Evolutionary conservation across 768 basidiomycete species (phyloP).

Genomic region (Astraeus odoratus): DNA sequence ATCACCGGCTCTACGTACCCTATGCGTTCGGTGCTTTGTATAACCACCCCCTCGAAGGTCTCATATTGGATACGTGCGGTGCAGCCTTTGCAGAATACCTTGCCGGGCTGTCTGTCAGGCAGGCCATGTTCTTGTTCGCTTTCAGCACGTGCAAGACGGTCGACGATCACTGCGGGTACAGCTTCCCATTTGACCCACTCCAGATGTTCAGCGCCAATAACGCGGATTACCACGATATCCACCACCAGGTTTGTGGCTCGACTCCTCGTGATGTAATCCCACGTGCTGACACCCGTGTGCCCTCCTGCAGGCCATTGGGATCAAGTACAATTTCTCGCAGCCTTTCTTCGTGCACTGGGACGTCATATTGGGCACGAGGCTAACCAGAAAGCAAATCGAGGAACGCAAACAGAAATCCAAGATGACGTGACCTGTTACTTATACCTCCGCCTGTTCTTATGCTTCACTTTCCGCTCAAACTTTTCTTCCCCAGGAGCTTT

Average conservation of each 20-base stretch:
- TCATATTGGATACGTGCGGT: slow-evolving; percentile 81
- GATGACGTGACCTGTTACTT: slow-evolving; percentile 1
- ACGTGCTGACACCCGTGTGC: neutral
- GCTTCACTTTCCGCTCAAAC: neutral
- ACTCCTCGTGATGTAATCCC: neutral
- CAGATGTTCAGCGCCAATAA: slow-evolving; percentile 84
- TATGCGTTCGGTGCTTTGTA: slow-evolving; percentile 96
- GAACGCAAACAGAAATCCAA: slow-evolving; percentile 32
- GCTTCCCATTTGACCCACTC: slow-evolving; percentile 84
- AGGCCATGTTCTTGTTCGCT: slow-evolving; percentile 76
- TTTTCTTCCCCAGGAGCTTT: neutral
- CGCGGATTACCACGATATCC: slow-evolving; percentile 96
- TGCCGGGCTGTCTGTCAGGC: slow-evolving; percentile 67
- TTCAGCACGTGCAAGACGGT: slow-evolving; percentile 89
- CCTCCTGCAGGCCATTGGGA: slow-evolving; percentile 44
- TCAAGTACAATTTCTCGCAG: slow-evolving; percentile 91
- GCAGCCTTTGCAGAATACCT: slow-evolving; percentile 68
- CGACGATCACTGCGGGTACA: slow-evolving; percentile 93
- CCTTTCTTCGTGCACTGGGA: slow-evolving; percentile 97
- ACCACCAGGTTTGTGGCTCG: slow-evolving; percentile 69
- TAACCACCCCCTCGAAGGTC: slow-evolving; percentile 95
- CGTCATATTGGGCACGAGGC: slow-evolving; percentile 67
- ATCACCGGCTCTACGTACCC: slow-evolving; percentile 94
- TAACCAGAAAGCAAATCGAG: slow-evolving; percentile 61
- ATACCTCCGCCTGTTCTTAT: neutral